Percentiles rank a stretch among this genome's conserved stretches.
phyloP scores from a whole-genome alignment of 768 basidiomycete genomes.

The Nevesoporus exiguus region DNA sequence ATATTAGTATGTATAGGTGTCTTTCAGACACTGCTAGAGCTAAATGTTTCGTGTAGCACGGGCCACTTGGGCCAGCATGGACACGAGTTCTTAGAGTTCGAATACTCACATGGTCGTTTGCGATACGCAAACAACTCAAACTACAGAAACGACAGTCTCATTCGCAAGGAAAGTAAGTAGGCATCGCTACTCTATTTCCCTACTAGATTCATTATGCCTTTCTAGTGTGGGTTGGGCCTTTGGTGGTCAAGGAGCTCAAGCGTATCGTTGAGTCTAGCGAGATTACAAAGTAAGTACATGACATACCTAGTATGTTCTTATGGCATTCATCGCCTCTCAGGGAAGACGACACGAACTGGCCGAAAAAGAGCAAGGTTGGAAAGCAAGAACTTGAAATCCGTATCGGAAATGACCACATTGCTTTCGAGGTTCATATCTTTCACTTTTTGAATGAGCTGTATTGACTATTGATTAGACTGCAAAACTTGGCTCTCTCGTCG shows the following conservation, averaged over 20 bases:
- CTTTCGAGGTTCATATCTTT: conserved; percentile 74
- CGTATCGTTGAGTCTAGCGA: conserved; percentile 91
- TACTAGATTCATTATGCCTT: background rate
- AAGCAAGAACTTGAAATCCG: conserved; percentile 98
- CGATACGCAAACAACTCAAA: conserved; percentile 99
- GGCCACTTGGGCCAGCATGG: conserved; percentile 99
- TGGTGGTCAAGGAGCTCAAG: conserved; percentile 93
- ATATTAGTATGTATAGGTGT: conserved; percentile 45
- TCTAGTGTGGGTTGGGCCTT: conserved; percentile 90
- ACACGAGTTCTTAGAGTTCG: conserved; percentile 97
- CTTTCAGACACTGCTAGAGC: background rate
- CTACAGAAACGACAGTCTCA: conserved; percentile 95
- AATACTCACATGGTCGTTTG: conserved; percentile 94
- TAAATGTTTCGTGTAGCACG: conserved; percentile 38
- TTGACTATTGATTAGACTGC: conserved; percentile 64
- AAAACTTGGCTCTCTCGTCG: conserved; percentile 95
- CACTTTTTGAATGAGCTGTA: background rate
- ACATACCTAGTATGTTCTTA: background rate
- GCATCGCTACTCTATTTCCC: background rate
- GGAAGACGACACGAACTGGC: conserved; percentile 98
- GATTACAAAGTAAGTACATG: conserved; percentile 71
- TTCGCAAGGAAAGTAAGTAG: conserved; percentile 94
- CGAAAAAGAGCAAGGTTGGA: conserved; percentile 98
- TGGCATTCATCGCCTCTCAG: conserved; percentile 40
- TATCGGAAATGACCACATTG: conserved; percentile 91